Evolutionary conservation across 2,329 filamentous ascomycete genomes (phyloP).

Genomic region (Mycosphaerelloides madeirae): DNA sequence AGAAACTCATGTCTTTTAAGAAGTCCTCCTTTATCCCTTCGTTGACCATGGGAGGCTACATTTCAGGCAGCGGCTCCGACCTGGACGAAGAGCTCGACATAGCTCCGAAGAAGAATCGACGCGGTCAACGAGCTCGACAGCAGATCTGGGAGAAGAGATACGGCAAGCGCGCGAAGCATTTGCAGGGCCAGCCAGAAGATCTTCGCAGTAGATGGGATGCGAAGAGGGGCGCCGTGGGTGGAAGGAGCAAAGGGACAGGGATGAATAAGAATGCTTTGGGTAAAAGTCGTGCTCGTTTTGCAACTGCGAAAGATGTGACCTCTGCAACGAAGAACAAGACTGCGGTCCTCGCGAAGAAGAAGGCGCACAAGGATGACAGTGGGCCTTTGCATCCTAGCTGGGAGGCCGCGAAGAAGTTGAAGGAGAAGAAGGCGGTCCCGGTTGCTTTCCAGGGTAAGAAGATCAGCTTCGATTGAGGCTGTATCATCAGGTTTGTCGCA

Average conservation of each 20-base stretch:
- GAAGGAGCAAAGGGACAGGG: conserved; percentile 17
- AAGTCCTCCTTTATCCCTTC: conserved; percentile 66
- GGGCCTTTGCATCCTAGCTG: conserved; percentile 60
- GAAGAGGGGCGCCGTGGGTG: conserved; percentile 49
- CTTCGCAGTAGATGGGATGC: conserved; percentile 56
- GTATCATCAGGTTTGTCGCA: too few species aligned
- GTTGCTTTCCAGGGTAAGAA: conserved; percentile 54
- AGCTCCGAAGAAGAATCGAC: conserved; percentile 63
- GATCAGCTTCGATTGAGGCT: conserved; percentile 54
- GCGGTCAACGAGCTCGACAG: conserved; percentile 72
- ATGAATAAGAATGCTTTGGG: conserved; percentile 17
- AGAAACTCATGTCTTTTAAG: conserved; percentile 14
- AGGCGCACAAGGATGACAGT: conserved; percentile 40
- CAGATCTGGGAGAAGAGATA: conserved; percentile 78
- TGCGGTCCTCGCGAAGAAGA: conserved; percentile 21
- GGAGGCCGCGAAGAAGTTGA: conserved; percentile 58
- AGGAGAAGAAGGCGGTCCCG: conserved; percentile 47
- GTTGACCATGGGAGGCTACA: conserved; percentile 71
- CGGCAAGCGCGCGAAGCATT: conserved; percentile 64
- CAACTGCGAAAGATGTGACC: not conserved
- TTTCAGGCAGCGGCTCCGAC: conserved; percentile 70
- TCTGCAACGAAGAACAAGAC: conserved; percentile 5
- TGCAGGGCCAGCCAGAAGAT: conserved; percentile 43
- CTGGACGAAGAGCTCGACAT: conserved; percentile 55
- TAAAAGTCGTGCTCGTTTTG: not conserved